Conservation (phyloP, 495 filamentous ascomycete genomes). For the Penicillium cinerascens region DNA sequence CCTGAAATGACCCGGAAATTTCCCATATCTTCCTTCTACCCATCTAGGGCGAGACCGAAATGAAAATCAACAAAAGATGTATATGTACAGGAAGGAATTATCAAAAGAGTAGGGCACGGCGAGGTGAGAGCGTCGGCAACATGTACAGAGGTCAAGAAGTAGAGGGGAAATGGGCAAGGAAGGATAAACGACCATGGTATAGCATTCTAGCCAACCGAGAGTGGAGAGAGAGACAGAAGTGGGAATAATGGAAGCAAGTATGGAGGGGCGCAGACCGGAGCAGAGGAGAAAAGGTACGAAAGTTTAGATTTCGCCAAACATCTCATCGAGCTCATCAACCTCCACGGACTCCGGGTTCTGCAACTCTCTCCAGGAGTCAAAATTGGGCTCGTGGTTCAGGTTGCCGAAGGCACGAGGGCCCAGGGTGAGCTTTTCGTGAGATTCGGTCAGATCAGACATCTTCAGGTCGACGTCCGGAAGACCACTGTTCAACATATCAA, state of each 20-base stretch:
- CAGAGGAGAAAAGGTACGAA: not conserved
- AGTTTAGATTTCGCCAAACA: slow-evolving; percentile 58
- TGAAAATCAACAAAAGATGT: slow-evolving; percentile 15
- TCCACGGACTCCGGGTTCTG: slow-evolving; percentile 84
- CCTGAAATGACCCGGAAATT: slow-evolving; percentile 7
- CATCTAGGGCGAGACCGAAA: slow-evolving; percentile 22
- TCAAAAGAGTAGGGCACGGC: slow-evolving; percentile 11
- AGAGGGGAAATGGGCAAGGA: slow-evolving; percentile 12
- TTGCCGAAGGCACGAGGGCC: slow-evolving; percentile 46
- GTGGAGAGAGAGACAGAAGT: slow-evolving; percentile 14
- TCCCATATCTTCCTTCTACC: slow-evolving; percentile 19
- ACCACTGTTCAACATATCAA: slow-evolving; percentile 44
- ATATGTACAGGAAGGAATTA: slow-evolving; percentile 35
- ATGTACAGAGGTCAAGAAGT: slow-evolving; percentile 27
- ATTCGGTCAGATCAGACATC: slow-evolving; percentile 44
- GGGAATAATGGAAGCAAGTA: not conserved
- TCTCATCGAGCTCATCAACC: slow-evolving; percentile 87
- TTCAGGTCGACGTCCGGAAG: slow-evolving; percentile 44
- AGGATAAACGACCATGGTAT: slow-evolving; percentile 16
- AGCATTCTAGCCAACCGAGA: slow-evolving; percentile 11
- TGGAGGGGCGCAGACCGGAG: not conserved
- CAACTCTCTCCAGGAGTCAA: slow-evolving; percentile 58
- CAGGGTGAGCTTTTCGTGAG: slow-evolving; percentile 38
- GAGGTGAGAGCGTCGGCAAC: slow-evolving; percentile 26
- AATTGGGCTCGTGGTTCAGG: slow-evolving; percentile 29